A percentile compares a stretch with the other conserved stretches of the same genome.
Evolutionary conservation across 225 moss, liverwort and hornwort genomes (phyloP).

Genomic region (Pleurozium schreberi): DNA sequence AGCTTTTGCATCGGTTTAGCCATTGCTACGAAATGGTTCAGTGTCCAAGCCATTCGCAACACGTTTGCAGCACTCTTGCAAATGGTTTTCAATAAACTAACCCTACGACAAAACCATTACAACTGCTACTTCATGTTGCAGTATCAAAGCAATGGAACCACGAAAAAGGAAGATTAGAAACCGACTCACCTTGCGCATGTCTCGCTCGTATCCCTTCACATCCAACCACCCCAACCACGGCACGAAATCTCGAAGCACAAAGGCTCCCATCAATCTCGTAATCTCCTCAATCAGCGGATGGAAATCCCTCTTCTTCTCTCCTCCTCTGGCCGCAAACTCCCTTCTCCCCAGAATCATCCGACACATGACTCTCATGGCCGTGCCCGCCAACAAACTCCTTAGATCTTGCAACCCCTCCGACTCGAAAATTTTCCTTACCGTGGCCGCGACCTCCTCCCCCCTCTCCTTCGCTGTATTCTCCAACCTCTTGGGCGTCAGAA

Average conservation of each 20-base stretch:
- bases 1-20: background rate
- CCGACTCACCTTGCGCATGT: constrained; percentile 31
- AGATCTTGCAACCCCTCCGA: background rate
- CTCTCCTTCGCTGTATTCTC: constrained; percentile 12
- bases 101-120: background rate
- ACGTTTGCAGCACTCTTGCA: background rate
- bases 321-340: background rate
- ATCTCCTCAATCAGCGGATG: constrained; percentile 15
- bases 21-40: too few species aligned
- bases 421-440: background rate
- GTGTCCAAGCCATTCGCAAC: background rate
- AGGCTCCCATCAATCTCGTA: constrained; percentile 23
- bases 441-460: background rate
- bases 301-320: background rate
- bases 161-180: background rate
- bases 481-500: constrained; percentile 26
- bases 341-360: constrained; percentile 26
- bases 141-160: background rate
- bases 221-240: constrained; percentile 36
- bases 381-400: background rate
- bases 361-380: constrained; percentile 25
- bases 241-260: constrained; percentile 25
- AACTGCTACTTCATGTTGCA: background rate
- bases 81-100: background rate
- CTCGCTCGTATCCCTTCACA: constrained; percentile 21